Evolutionary conservation across 2,329 filamentous ascomycete genomes (phyloP), one percentile per base, ranked within the genome.

Genomic region (Metarhizium brunneum): DNA sequence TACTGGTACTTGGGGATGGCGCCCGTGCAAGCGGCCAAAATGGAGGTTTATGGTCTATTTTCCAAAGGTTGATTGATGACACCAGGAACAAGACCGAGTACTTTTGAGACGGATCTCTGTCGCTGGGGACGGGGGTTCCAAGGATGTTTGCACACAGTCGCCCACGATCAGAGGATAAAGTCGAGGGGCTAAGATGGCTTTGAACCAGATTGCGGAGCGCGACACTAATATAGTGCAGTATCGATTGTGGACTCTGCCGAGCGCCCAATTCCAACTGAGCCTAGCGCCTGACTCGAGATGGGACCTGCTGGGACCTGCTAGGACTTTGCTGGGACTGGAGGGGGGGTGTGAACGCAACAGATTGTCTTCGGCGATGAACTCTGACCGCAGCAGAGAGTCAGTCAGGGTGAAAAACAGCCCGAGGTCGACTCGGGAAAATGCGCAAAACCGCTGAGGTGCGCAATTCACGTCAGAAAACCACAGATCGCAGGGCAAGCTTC

Each of bases 151-250:
- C 59, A 56, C 60, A 59, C 55, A 56, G 59, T 60, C 55, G 56
- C 56, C 61, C 58, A 56, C 60, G 61, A 63, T 63, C 57, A 64
- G 54, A 60, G 54, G 57, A 54, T 57, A 57, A 64, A 58, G 59
- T 61, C 58, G 56, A 62, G 57, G 56, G 61, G 60, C 61, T 61
- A 61, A 60, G 60, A 58, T 52, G 57, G 49, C 49, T 57, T 65
- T 60, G 62, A 63, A 66, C 63, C 60, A 63, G 66, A 66, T 69
- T 69, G 67, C 68, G 69, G 68, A 69, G 66, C 62, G 62, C 64
- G 62, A 63, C 65, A 69, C 69, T 72, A 71, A 69, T 71, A 71
- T 71, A 71, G 69, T 70, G 66, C 66, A 65, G 60, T 68, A 63
- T 68, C 64, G 64, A 61, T 64, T 54, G 52, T 52, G 53, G 62